phyloP scores from a whole-genome alignment of 2,329 filamentous ascomycete genomes.

The Bipolaris zeicola region DNA sequence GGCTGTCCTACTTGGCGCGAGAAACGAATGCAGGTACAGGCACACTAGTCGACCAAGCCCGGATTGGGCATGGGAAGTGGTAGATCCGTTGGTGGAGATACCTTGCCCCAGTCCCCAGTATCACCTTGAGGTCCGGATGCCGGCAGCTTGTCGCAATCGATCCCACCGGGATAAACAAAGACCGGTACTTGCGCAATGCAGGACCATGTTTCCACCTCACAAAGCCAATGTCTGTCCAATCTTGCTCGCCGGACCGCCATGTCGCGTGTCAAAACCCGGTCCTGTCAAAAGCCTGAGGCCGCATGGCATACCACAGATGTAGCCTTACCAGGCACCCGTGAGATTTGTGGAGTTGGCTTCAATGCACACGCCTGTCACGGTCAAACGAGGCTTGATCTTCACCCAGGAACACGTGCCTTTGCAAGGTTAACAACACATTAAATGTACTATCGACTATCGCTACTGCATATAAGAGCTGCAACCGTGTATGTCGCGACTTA shows the following conservation, averaged over 20 bases:
- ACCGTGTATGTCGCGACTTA: conserved; percentile 27
- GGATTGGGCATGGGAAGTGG: conserved; percentile 23
- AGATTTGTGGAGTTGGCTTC: conserved; percentile 20
- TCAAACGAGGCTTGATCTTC: conserved; percentile 27
- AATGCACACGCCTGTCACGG: conserved; percentile 19
- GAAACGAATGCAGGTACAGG: conserved; percentile 31
- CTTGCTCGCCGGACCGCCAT: conserved; percentile 1
- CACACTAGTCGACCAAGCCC: conserved; percentile 13
- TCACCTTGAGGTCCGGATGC: conserved; percentile 24
- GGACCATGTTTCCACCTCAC: conserved; percentile 11
- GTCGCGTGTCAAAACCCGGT: conserved; percentile 3
- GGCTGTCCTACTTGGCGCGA: conserved; percentile 9
- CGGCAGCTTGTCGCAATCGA: conserved; percentile 21
- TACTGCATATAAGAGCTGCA: conserved; percentile 31
- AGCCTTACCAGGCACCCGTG: conserved; percentile 15
- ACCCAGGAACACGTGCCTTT: conserved; percentile 13
- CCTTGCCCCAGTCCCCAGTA: conserved; percentile 9
- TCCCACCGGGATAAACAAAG: conserved; percentile 36
- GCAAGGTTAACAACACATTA: conserved; percentile 35
- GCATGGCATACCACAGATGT: neutral
- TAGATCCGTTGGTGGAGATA: conserved; percentile 28
- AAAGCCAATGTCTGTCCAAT: conserved; percentile 8
- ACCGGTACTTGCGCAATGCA: conserved; percentile 3
- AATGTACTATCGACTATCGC: conserved; percentile 33
- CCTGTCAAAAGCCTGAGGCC: neutral